A percentile compares a stretch with the other conserved stretches of the same genome.
Evolutionary conservation across 129 eudicot species (phyloP).

Genomic region (Rutidosis leptorrhynchoides): DNA sequence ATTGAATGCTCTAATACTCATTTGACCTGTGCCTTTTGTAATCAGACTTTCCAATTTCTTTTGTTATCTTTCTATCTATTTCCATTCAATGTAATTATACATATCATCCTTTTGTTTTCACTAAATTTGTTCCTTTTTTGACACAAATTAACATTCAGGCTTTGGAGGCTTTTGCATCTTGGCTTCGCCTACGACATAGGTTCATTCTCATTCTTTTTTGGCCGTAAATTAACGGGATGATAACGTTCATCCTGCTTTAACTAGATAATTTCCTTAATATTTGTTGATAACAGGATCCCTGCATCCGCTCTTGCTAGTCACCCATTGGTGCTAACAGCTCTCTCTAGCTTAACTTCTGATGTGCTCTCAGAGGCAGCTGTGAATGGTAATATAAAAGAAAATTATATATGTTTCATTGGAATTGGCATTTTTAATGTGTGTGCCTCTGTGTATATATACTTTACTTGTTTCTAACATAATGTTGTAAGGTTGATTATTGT

Average conservation of each 20-base stretch:
- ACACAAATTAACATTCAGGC: conserved; percentile 50
- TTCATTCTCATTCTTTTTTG: conserved; percentile 19
- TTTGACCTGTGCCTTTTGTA: background rate
- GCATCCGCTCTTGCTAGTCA: conserved; percentile 91
- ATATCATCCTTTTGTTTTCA: background rate
- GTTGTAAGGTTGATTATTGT: no score
- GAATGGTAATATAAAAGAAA: conserved; percentile 56
- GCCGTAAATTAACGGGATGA: background rate
- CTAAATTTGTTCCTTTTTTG: conserved; percentile 10
- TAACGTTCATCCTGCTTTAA: conserved; percentile 13
- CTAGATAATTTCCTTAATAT: conserved; percentile 10
- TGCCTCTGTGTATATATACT: background rate
- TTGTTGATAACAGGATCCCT: conserved; percentile 71
- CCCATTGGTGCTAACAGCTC: conserved; percentile 89
- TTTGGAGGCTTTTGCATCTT: conserved; percentile 98
- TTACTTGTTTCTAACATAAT: no score
- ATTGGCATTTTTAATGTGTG: conserved; percentile 9
- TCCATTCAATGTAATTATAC: background rate
- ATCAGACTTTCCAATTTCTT: background rate
- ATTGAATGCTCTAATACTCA: background rate
- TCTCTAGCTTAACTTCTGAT: conserved; percentile 80
- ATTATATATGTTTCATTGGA: conserved; percentile 6
- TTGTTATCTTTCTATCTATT: background rate
- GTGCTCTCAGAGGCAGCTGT: conserved; percentile 91
- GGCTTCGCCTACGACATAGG: conserved; percentile 99